phyloP scores from a whole-genome alignment of 768 basidiomycete genomes.

The Termitomyces sp. region DNA sequence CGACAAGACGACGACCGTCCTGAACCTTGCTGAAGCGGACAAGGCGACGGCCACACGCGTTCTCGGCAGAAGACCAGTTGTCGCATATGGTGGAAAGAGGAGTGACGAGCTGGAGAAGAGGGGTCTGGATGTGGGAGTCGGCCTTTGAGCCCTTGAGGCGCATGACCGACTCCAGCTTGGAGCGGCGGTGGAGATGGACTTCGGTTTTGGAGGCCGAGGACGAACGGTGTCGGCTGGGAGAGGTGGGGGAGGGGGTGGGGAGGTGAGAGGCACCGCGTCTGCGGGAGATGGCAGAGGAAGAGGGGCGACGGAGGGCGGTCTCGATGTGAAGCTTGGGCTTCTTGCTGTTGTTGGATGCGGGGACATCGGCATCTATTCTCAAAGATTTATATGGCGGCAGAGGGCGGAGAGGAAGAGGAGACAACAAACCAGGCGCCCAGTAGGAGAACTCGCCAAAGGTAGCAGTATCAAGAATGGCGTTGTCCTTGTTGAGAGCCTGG shows the following conservation, averaged over 20 bases:
- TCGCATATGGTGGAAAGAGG: slow-evolving; percentile 54
- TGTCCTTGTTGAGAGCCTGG: slow-evolving; percentile 57
- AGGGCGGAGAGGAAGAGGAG: slow-evolving; percentile 14
- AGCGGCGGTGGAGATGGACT: slow-evolving; percentile 40
- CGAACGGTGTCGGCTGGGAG: slow-evolving; percentile 32
- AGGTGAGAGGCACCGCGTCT: slow-evolving; percentile 38
- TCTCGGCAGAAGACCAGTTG: slow-evolving; percentile 66
- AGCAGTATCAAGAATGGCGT: slow-evolving; percentile 58
- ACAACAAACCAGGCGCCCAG: slow-evolving; percentile 42
- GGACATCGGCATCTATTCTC: slow-evolving; percentile 9
- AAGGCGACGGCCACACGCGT: slow-evolving; percentile 70
- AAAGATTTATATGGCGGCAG: slow-evolving; percentile 7
- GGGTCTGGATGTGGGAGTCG: slow-evolving; percentile 49
- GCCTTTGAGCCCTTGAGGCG: slow-evolving; percentile 40
- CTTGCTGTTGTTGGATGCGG: slow-evolving; percentile 18
- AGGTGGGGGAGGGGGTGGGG: slow-evolving; percentile 40
- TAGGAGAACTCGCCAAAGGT: slow-evolving; percentile 75
- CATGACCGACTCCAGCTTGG: slow-evolving; percentile 41
- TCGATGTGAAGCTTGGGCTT: slow-evolving; percentile 33
- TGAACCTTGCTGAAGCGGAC: slow-evolving; percentile 83
- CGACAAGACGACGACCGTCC: slow-evolving; percentile 72
- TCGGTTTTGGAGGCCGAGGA: slow-evolving; percentile 29
- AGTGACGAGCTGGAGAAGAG: slow-evolving; percentile 59
- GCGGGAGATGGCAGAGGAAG: slow-evolving; percentile 29
- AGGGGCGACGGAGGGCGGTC: slow-evolving; percentile 19